Evolutionary conservation across 768 basidiomycete species (phyloP), one percentile per base, ranked within the genome.

Genomic region (Serendipita indica): DNA sequence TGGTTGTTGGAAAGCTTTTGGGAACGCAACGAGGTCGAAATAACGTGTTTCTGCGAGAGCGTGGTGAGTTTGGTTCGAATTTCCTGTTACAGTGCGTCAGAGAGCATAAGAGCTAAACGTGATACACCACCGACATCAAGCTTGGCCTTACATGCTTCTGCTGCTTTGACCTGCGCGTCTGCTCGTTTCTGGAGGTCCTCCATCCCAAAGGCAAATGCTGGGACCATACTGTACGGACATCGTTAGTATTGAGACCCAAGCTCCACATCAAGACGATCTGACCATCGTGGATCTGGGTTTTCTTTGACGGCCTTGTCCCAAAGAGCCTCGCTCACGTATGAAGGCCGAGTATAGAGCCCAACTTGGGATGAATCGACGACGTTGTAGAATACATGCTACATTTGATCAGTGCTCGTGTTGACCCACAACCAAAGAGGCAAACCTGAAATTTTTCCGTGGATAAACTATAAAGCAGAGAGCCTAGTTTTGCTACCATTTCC

Each of bases 271-370:
- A n/a, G n/a, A n/a, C 16, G 3, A 13, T 68, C 77, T 61, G 63
- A 89, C 87, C 85, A 82, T 54, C 76, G 79, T 1, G 85, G 78
- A 71, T 90, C 86, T 0, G 89, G 89, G 63, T 90, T 91, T 66
- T 89, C 88, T 54, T 79, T 72, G 1, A 80, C 72, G 4, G 89
- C 89, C 66, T 84, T 84, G 65, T 84, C 79, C 89, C 89, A 91
- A 41, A 82, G 64, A 6, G 73, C 73, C 46, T 86, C 83, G 3
- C 78, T 77, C 12, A 82, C 81, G 64, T 87, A 87, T 13, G 74
- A 67, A 12, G 89, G 89, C 14, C 85, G 80, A 4, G 78, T 81
- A 62, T 86, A 92, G 57, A 81, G 63, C 27, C 71, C 73, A 2
- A 85, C 79, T 63, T 82, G 75, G 3, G 72, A 72, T 0, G 86